A percentile compares a stretch with the other conserved stretches of the same genome.
Conservation (phyloP, 306 rosid species). For the Acacia acuminata region DNA sequence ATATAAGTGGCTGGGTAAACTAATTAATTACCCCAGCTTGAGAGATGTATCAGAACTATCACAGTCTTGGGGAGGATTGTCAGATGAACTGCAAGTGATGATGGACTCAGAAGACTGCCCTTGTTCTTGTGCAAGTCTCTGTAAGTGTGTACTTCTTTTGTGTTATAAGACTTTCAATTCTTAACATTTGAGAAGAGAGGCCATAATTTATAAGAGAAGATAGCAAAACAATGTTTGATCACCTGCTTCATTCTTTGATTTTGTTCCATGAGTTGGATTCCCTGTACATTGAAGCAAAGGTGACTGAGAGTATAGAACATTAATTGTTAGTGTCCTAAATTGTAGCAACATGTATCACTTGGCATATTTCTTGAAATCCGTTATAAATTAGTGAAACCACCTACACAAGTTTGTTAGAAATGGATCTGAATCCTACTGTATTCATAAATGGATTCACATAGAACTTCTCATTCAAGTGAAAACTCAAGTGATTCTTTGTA, state of each 20-base stretch:
- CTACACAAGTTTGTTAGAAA: background rate
- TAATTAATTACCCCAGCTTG: conserved; percentile 39
- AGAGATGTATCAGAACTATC: conserved; percentile 42
- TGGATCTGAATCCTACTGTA: background rate
- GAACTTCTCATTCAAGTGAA: background rate
- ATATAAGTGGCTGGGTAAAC: background rate
- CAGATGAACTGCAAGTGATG: conserved; percentile 24
- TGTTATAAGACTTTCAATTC: background rate
- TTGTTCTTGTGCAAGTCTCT: conserved; percentile 6
- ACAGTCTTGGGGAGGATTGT: conserved; percentile 30
- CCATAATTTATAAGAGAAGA: background rate
- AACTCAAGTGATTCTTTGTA: background rate
- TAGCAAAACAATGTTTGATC: background rate
- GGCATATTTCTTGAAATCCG: background rate
- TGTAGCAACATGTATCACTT: background rate
- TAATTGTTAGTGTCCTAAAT: background rate
- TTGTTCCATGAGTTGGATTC: conserved; percentile 33
- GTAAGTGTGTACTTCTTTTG: background rate
- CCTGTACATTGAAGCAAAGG: conserved; percentile 15
- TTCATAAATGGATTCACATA: background rate
- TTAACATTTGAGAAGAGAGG: background rate
- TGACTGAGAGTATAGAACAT: background rate
- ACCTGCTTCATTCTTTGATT: conserved; percentile 44
- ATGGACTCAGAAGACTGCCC: conserved; percentile 32
- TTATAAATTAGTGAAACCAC: too few species aligned